A percentile compares a stretch with the other conserved stretches of the same genome.
phyloP scores from a whole-genome alignment of 2,329 filamentous ascomycete species.

The Pseudogymnoascus sp. region DNA sequence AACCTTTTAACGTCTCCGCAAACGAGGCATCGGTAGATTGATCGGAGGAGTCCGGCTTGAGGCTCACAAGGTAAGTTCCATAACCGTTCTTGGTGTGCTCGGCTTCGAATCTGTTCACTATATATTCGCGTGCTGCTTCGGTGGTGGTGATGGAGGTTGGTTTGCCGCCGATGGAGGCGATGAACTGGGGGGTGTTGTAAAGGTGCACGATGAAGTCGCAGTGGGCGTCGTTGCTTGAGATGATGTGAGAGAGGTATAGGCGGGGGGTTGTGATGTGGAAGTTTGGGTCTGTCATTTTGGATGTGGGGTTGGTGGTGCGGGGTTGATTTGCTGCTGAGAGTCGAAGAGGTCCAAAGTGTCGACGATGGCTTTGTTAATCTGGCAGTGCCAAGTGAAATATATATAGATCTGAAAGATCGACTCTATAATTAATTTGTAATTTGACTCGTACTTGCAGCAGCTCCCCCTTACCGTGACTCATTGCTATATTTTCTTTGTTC shows the following conservation, averaged over 20 bases:
- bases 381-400: not conserved
- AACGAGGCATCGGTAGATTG: not conserved
- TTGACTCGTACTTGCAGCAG: not conserved
- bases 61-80: conserved; percentile 25
- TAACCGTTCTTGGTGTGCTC: conserved; percentile 24
- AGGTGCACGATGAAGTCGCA: conserved; percentile 25
- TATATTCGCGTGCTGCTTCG: conserved; percentile 16
- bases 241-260: conserved; percentile 21
- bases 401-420: not conserved
- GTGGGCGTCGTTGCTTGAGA: conserved; percentile 18
- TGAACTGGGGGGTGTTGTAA: conserved; percentile 22
- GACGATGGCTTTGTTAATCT: not conserved
- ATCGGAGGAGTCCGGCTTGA: conserved; percentile 13
- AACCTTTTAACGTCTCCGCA: not conserved
- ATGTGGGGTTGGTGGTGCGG: not conserved
- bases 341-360: not conserved
- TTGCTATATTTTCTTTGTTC: not conserved
- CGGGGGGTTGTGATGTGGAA: conserved; percentile 24
- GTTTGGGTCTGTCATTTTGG: conserved; percentile 17
- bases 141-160: conserved; percentile 17
- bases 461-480: not conserved
- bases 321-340: not conserved
- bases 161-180: conserved; percentile 15
- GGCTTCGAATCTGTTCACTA: conserved; percentile 13
- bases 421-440: not conserved